Evolutionary conservation across 139 green algal genomes (phyloP), one percentile per base, ranked within the genome.

Genomic region (Asterochloris sp.): DNA sequence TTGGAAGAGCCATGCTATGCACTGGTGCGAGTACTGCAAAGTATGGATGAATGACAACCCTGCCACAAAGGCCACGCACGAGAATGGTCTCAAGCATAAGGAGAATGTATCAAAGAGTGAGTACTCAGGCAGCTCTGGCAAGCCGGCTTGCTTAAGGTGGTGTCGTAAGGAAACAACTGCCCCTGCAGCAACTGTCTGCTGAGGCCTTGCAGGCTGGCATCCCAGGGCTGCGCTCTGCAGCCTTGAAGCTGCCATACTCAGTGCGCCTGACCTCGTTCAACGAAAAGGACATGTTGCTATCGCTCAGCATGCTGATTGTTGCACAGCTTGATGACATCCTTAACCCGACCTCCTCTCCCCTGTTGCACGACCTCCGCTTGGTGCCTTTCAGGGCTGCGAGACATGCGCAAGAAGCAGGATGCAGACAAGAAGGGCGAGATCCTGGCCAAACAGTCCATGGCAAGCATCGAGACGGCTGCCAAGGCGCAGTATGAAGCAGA

Each of bases 21-120:
- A 86, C 60, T 90, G 80, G 79, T 93, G 89, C 80, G 88, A 92
- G 68, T 89, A 87, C 71, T 93, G 89, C 80, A 89, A 88, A 81
- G 87, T 89, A 77, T 93, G 89, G 89, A 86, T 93, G 81, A 83
- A 87, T 24, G 88, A 93, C 87, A 89, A 81, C 12, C 60, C 78
- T 0, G 62, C 80, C 24, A 80, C 87, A 11, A 82, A 83, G 69
- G 85, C 86, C 9, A 85, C 82, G 10, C 89, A 93, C 81, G 89
- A 93, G 78, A 79, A 81, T 47, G 89, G 89, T 62, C 76, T 85
- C 0, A 89, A 89, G 66, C 89, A 93, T 77, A 84, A 89, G n/a
- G 89, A 89, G 24, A 89, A 87, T 75, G 86, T 93, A 0, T 84
- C 85, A 0, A 78, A 68, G 54, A 89, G 89, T 92, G 62, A 87